A percentile compares a stretch with the other conserved stretches of the same genome.
Evolutionary conservation across 2,329 filamentous ascomycete genomes (phyloP).

Genomic region (Epichloe uncinata): DNA sequence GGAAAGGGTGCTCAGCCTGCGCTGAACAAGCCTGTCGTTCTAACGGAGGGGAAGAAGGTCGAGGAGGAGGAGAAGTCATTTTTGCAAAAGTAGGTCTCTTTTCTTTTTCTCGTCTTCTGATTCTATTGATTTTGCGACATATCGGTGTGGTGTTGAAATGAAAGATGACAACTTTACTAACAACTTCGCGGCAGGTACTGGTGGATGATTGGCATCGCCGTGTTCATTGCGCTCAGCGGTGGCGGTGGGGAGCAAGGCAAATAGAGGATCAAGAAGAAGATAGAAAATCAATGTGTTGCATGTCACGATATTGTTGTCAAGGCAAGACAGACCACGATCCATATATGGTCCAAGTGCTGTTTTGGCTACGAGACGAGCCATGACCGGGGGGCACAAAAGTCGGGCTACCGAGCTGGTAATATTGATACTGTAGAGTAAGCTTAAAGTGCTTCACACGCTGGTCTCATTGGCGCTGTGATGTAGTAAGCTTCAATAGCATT

Average conservation of each 20-base stretch:
- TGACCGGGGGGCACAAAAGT: background rate
- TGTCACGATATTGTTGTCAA: conserved; percentile 7
- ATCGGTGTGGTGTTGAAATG: background rate
- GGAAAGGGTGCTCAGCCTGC: conserved; percentile 40
- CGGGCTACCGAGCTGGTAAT: too few species aligned
- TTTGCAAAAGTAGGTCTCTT: conserved; percentile 46
- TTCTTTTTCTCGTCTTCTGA: background rate
- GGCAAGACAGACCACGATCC: background rate
- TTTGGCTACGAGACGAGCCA: background rate
- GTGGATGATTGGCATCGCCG: conserved; percentile 46
- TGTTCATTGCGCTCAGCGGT: conserved; percentile 38
- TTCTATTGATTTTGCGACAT: background rate
- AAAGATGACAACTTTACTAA: conserved; percentile 18
- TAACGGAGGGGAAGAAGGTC: conserved; percentile 47
- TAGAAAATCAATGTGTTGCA: background rate
- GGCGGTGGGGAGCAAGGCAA: conserved; percentile 32
- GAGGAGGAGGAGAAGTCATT: conserved; percentile 47
- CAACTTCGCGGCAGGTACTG: conserved; percentile 39
- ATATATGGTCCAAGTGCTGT: background rate
- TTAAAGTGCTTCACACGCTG: too few species aligned
- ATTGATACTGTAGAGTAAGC: too few species aligned
- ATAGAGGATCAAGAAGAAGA: conserved; percentile 19
- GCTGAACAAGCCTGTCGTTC: conserved; percentile 50
- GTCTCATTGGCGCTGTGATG: too few species aligned
- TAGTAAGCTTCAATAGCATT: too few species aligned